Percentiles rank a stretch among this genome's conserved stretches.
These are phyloP conservation scores for Rhododendron molle DNA, from an alignment of 148 eudicot species.

Conservation along the genomic window DNA sequence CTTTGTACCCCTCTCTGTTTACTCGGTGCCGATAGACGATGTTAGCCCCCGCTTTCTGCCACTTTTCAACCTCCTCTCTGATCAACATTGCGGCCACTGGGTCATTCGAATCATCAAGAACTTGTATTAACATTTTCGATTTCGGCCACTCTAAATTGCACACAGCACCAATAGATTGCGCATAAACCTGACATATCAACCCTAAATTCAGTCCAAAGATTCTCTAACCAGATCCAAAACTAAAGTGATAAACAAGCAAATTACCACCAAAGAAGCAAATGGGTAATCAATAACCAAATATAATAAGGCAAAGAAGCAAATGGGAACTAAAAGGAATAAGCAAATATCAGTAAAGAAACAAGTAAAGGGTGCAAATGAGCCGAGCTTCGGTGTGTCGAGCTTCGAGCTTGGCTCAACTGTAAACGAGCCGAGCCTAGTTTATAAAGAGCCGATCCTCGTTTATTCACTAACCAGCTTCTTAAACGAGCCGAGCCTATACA, in stretches of 20 bases:
- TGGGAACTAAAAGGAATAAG: background rate
- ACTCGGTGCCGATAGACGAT: constrained; percentile 82
- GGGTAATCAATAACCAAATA: background rate
- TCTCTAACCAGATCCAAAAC: background rate
- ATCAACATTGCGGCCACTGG: constrained; percentile 72
- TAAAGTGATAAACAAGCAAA: background rate
- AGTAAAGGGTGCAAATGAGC: background rate
- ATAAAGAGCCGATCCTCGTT: too few relatives aligned
- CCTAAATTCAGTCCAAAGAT: background rate
- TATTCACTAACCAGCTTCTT: too few relatives aligned
- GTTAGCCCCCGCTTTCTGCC: constrained; percentile 82
- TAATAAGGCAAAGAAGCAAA: background rate
- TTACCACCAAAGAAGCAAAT: background rate
- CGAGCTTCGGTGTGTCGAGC: too few relatives aligned
- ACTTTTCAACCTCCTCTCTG: constrained; percentile 76
- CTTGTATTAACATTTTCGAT: constrained; percentile 63
- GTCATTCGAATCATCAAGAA: constrained; percentile 89
- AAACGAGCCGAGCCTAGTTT: too few relatives aligned
- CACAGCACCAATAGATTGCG: constrained; percentile 90
- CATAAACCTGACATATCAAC: constrained; percentile 63
- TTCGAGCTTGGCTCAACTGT: too few relatives aligned
- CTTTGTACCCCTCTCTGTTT: constrained; percentile 85
- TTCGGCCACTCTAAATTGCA: constrained; percentile 96
- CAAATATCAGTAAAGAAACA: background rate
- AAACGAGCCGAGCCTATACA: too few relatives aligned